phyloP scores from a whole-genome alignment of 2,329 filamentous ascomycete species.

The Grosmannia serpens region DNA sequence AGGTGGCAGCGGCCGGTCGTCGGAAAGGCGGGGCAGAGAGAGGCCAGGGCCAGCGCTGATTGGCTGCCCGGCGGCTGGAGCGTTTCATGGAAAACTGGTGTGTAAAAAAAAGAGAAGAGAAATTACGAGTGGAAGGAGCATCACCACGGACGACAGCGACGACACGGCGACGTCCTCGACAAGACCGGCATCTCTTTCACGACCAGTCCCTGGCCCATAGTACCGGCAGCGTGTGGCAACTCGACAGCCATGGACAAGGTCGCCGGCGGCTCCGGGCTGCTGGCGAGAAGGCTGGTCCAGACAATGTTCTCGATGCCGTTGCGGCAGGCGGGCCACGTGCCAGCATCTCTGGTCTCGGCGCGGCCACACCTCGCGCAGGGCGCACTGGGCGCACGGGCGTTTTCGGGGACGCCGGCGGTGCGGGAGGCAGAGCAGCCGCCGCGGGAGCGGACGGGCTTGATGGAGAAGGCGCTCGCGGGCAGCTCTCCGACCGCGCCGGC shows the following conservation, averaged over 20 bases:
- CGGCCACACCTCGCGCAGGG: background rate
- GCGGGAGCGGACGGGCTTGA: background rate
- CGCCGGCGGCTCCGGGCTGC: conserved; percentile 28
- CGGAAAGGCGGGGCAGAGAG: conserved; percentile 1
- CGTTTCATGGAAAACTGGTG: background rate
- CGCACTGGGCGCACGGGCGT: background rate
- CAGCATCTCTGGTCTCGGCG: background rate
- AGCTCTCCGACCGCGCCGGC: background rate
- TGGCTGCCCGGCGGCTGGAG: background rate
- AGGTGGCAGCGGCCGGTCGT: background rate
- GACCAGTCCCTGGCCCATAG: background rate
- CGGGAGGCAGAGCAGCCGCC: background rate
- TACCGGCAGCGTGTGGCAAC: background rate
- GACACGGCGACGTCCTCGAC: background rate
- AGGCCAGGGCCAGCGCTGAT: background rate
- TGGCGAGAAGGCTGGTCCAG: conserved; percentile 28
- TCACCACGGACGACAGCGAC: background rate
- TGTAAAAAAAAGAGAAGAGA: background rate
- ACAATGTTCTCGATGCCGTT: conserved; percentile 13
- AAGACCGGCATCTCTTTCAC: background rate
- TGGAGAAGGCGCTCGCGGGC: background rate
- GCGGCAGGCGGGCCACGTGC: background rate
- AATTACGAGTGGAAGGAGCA: too few relatives aligned
- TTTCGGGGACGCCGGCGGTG: background rate
- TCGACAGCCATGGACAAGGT: conserved; percentile 28